Base-by-base conservation (phyloP, 345 rosid genomes). In the Brassica nigra region DNA sequence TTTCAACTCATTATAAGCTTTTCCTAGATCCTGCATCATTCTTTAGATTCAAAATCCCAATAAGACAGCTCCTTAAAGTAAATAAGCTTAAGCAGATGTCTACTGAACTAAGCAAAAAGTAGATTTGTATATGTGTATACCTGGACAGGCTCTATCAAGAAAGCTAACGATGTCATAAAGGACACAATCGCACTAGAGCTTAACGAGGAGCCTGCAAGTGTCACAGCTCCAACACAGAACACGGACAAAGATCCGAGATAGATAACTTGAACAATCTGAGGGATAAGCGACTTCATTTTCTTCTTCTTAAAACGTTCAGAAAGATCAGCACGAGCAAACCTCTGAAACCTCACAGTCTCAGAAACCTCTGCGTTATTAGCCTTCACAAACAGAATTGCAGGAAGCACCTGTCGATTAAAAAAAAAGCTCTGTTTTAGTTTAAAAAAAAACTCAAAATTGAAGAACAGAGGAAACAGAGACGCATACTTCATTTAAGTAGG, bases 1-100 rank as follows among this genome's bases (percentile, higher is more conserved):
- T 88, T 95, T 95, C 88, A 92, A 85, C 78, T 92, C 99, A 76
- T 95, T 92, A 83, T 89, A 92, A 58, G 98, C 97, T 87, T 95
- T 90, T 71, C 95, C 99, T 20, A 91, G 80, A 86, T 85, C 98
- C 97, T 95, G 88, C 84, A 80, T 36, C 7, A 74, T 69, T 74
- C 76, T 80, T 80, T 52, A 69, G 31, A 70, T 84, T 89, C 74
- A 84, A 80, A 84, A 70, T 39, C 57, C 75, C 63, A 65, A 81
- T 78, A 79, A 82, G 86, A 82, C 75, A 47, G 55, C 55, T 47
- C 55, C 54, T 11, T 11, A 8, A 37, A 37, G 44, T 37, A n/a
- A n/a, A n/a, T n/a, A 39, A 39, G 12, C 47, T 39, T 9, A 39
- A 8, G 47, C 47, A 39, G 47, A 39, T 39, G 42, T 37, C n/a